phyloP scores from a whole-genome alignment of 176 grass and related monocot species.

The bread wheat (Triticum aestivum) region IWGSC_CS_RefSeq_v2.1 NC_057797.1:480084042-480084541 shows the following conservation, averaged over 20 bases:
- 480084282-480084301: slow-evolving; percentile 10
- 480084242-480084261: not conserved
- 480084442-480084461: slow-evolving; percentile 89
- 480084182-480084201: slow-evolving; percentile 10
- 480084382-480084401: slow-evolving; percentile 82
- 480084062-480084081: not conserved
- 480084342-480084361: slow-evolving; percentile 38
- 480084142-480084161: too few species aligned
- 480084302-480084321: not conserved
- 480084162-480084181: not conserved
- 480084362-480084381: slow-evolving; percentile 34
- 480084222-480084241: not conserved
- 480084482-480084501: slow-evolving; percentile 84
- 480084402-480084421: slow-evolving; percentile 92
- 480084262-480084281: not conserved
- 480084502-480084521: slow-evolving; percentile 75
- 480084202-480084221: slow-evolving; percentile 3
- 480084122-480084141: too few species aligned
- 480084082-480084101: slow-evolving; percentile 10
- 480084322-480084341: not conserved
- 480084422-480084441: slow-evolving; percentile 88
- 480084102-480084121: slow-evolving; percentile 16
- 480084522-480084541: slow-evolving; percentile 89
- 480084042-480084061: not conserved
- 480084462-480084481: slow-evolving; percentile 82